These are phyloP conservation scores for Vitis riparia DNA, from an alignment of 164 flowering plant genomes.

Conservation along the genomic window DNA sequence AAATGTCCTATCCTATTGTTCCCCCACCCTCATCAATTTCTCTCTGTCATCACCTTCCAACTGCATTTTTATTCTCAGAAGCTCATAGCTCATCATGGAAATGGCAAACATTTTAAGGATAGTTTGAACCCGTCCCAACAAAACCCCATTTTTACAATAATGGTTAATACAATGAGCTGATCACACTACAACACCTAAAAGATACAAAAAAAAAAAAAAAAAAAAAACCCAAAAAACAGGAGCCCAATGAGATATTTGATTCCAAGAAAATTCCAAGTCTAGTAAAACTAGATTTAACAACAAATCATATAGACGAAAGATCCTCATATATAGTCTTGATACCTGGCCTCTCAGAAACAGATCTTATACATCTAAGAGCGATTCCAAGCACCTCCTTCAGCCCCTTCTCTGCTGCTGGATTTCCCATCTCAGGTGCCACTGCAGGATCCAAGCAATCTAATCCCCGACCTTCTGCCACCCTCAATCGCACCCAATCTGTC, in stretches of 20 bases:
- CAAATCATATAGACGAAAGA: conserved; percentile 75
- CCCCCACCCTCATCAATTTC: too few relatives aligned
- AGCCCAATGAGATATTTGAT: conserved; percentile 38
- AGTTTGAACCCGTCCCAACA: too few relatives aligned
- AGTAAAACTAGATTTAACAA: neutral
- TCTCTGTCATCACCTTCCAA: too few relatives aligned
- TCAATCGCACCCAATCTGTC: conserved; percentile 79
- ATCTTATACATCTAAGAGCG: conserved; percentile 74
- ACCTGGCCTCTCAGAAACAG: conserved; percentile 89
- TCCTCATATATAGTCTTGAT: conserved; percentile 93
- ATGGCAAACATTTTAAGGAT: too few relatives aligned
- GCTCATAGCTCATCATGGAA: too few relatives aligned
- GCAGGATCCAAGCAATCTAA: conserved; percentile 70
- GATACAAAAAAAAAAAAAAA: neutral
- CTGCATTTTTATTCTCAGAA: too few relatives aligned
- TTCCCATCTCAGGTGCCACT: conserved; percentile 43
- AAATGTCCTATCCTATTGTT: too few relatives aligned
- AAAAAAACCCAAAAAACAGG: conserved; percentile 6
- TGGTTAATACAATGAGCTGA: conserved; percentile 11
- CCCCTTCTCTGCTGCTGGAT: conserved; percentile 63
- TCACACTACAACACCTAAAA: neutral
- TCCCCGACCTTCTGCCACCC: conserved; percentile 75
- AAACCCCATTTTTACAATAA: conserved; percentile 12
- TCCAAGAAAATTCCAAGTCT: conserved; percentile 13
- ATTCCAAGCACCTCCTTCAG: conserved; percentile 84